Evolutionary conservation across 352 stramenopile genomes (phyloP), one percentile per base, ranked within the genome.

Genomic region (Phytophthora podocarpi): DNA sequence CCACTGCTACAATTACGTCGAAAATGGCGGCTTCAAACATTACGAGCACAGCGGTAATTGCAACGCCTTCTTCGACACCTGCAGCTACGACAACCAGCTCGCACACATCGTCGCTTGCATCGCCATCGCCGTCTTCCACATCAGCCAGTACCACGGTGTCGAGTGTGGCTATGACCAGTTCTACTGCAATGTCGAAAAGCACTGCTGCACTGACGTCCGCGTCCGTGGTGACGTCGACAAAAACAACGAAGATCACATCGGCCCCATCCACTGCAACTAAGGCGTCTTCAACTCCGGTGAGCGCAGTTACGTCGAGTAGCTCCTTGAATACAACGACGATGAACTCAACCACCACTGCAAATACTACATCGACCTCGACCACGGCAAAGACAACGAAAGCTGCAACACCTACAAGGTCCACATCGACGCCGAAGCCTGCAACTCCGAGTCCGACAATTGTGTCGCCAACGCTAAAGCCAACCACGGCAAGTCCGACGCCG

Each of bases 161-260:
- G 43, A 49, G 5, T 39, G 10, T 15, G 27, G 30, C 31, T 20
- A 36, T 23, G 11, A 52, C 34, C 13, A 50, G 12, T 9, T 31
- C 27, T 5, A 9, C 23, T 45, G 9, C 13, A 18, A 32, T 42
- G 5, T 51, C 57, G 0, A 58, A 43, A 23, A 55, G 6, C 15
- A 42, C 50, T 15, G 24, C 56, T 18, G 37, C 43, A 31, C 27
- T 58, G n/a, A 64, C 54, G 24, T 48, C 49, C 15, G 49, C 45
- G 2, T 69, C 48, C 9, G 11, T 65, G 51, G 43, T 70, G 35
- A 63, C 48, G 7, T 53, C 53, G 5, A 32, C 48, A 35, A 40
- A 34, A 39, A 27, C 49, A 23, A 47, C 21, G 4, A 57, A 41
- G 6, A 21, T 21, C 13, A 39, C 28, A 15, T 32, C 11, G 15